These are phyloP conservation scores for Euphorbia corollata DNA, from an alignment of 441 rosid species.

Conservation along the genomic window DNA sequence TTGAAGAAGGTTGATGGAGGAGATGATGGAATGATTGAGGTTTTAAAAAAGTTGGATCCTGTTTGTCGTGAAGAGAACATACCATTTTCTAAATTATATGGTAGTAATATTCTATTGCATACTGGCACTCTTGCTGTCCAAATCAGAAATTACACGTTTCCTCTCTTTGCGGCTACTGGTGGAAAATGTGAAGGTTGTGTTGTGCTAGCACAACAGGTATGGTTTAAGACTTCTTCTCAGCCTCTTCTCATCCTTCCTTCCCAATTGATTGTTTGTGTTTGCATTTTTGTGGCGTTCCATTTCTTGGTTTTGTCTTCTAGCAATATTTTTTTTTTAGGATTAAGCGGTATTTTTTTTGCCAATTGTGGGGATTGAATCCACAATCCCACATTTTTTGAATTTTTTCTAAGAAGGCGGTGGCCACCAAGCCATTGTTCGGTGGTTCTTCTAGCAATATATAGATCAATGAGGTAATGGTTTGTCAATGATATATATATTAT, in stretches of 20 bases:
- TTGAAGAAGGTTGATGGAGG: slow-evolving; percentile 81
- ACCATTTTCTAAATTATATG: slow-evolving; percentile 94
- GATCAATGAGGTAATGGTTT: neutral
- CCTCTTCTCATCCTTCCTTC: slow-evolving; percentile 8
- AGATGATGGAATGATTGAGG: slow-evolving; percentile 83
- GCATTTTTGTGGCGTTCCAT: slow-evolving; percentile 10
- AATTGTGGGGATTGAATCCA: no score
- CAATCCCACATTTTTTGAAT: no score
- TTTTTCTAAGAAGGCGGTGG: no score
- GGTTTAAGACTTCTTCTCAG: slow-evolving; percentile 11
- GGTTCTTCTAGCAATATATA: slow-evolving; percentile 3
- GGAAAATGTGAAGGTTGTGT: slow-evolving; percentile 91
- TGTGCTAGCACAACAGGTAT: slow-evolving; percentile 97
- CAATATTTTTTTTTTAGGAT: neutral
- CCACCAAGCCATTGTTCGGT: no score
- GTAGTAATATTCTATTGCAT: slow-evolving; percentile 60
- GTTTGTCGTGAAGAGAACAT: slow-evolving; percentile 59
- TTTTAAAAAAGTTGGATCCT: slow-evolving; percentile 86
- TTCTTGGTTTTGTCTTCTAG: slow-evolving; percentile 13
- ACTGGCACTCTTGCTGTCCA: slow-evolving; percentile 58
- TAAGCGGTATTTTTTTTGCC: no score
- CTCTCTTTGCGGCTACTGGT: slow-evolving; percentile 72
- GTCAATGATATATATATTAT: neutral
- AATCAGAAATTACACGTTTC: slow-evolving; percentile 76
- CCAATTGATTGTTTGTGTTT: slow-evolving; percentile 10